These are phyloP conservation scores for Phytopythium chamaehyphon DNA, from an alignment of 352 stramenopile species.

Conservation along the genomic window DNA sequence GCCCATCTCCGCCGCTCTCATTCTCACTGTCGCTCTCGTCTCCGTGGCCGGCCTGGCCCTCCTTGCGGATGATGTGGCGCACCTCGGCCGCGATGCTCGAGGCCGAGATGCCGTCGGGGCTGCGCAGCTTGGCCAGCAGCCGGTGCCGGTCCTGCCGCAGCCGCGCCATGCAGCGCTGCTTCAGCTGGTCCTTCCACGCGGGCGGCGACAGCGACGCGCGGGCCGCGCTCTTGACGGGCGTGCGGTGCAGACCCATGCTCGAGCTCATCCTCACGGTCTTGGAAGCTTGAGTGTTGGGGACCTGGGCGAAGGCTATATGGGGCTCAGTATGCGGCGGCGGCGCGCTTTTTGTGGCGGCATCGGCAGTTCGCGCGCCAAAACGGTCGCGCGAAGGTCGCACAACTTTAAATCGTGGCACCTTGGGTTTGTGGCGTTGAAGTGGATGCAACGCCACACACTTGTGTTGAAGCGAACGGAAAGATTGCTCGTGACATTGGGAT, in stretches of 20 bases:
- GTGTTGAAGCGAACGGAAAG: neutral
- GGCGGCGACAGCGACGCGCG: slow-evolving; percentile 58
- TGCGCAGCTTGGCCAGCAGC: slow-evolving; percentile 61
- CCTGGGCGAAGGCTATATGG: neutral
- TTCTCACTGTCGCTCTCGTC: neutral
- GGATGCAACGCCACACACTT: neutral
- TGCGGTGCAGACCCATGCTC: slow-evolving; percentile 4
- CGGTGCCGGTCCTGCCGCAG: slow-evolving; percentile 54
- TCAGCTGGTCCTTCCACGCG: slow-evolving; percentile 73
- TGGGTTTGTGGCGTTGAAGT: slow-evolving; percentile 4
- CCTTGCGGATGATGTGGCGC: slow-evolving; percentile 47
- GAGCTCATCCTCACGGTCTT: neutral
- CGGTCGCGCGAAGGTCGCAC: neutral
- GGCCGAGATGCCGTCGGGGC: slow-evolving; percentile 32
- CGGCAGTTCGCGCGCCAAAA: neutral
- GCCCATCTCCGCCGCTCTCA: neutral
- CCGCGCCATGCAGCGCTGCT: slow-evolving; percentile 64
- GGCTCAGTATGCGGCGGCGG: too few species aligned
- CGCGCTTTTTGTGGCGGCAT: too few species aligned
- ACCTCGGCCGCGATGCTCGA: slow-evolving; percentile 58
- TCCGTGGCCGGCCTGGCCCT: too few species aligned
- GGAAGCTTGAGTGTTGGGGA: neutral
- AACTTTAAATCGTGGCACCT: neutral
- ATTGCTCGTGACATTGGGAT: too few species aligned
- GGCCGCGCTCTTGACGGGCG: slow-evolving; percentile 17